Base-by-base conservation (phyloP, 2,329 filamentous ascomycete species). In the Colletotrichum sp. region DNA sequence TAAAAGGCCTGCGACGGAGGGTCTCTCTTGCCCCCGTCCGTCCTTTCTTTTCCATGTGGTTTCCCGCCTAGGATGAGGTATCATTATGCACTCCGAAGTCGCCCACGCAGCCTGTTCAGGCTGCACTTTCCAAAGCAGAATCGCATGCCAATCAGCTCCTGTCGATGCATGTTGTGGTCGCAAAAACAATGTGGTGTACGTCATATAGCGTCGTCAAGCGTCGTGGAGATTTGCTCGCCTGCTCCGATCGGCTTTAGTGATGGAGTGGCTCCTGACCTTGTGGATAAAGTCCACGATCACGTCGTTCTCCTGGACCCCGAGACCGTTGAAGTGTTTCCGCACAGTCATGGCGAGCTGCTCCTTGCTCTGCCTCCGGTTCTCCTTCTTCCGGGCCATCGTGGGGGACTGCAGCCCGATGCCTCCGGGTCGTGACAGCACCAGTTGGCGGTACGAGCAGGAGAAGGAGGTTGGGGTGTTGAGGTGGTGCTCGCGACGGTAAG, bases 241-340 rank as follows among this genome's bases (percentile, higher is more conserved):
- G 48, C 61, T 66, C 16, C 66, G 69, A 73, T 77, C 72, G 52
- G 69, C 63, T 52, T 77, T 75, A 18, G 76, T 73, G n/a, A 77
- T 70, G 21, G 75, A 55, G 7, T 77, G 76, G 38, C 76, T 77
- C 48, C 69, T 72, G 34, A 94, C 89, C 81, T 92, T 94, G 87
- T 95, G 94, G 76, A 96, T 87, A 81, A 95, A 92, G 78, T 94
- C 94, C 72, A 96, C 94, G 73, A 97, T 94, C 78, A 96, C 93
- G 79, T 97, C 95, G 81, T 93, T 95, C 86, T 97, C 95, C 78
- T 92, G 93, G 55, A 96, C 91, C 18, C 93, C 94, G 78, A 94
- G 89, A 38, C 91, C 92, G 81, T 97, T 97, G 86, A 97, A 97
- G 84, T 97, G 94, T 83, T 95, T 96, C 78, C 94, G 89, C 64